A percentile compares a stretch with the other conserved stretches of the same genome.
phyloP scores from a whole-genome alignment of 2,329 filamentous ascomycete species.

The Domatiomyces catenatus region DNA sequence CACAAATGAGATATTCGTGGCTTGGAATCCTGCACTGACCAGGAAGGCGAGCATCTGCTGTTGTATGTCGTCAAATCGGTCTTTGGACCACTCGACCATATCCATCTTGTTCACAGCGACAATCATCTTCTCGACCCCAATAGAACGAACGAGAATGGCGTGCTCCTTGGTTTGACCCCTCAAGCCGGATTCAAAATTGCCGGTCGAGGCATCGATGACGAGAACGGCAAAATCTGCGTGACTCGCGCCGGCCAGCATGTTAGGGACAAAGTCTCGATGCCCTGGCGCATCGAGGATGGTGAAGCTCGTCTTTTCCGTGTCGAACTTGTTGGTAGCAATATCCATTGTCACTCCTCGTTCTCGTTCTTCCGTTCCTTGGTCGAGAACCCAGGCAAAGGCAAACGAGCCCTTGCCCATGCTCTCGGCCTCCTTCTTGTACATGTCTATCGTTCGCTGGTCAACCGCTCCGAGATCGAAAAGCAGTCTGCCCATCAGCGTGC shows the following conservation, averaged over 20 bases:
- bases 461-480: constrained; percentile 78
- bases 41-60: constrained; percentile 74
- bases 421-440: constrained; percentile 74
- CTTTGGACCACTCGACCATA: constrained; percentile 64
- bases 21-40: constrained; percentile 62
- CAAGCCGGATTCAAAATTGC: constrained; percentile 83
- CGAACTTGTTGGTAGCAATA: constrained; percentile 87
- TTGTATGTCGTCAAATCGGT: constrained; percentile 69
- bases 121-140: constrained; percentile 76
- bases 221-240: constrained; percentile 92
- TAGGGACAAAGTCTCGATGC: constrained; percentile 90
- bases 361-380: constrained; percentile 79
- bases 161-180: constrained; percentile 93
- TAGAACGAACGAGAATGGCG: constrained; percentile 71
- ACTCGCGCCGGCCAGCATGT: constrained; percentile 95
- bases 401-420: constrained; percentile 90
- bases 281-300: constrained; percentile 93
- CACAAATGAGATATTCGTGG: constrained; percentile 69
- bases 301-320: constrained; percentile 72
- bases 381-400: constrained; percentile 90
- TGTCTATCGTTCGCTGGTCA: constrained; percentile 75
- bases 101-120: constrained; percentile 95
- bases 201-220: constrained; percentile 79
- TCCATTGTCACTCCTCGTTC: constrained; percentile 88
- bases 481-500: constrained; percentile 90